Conservation (phyloP, 2,329 filamentous ascomycete genomes). For the Coniochaeta sp. region DNA sequence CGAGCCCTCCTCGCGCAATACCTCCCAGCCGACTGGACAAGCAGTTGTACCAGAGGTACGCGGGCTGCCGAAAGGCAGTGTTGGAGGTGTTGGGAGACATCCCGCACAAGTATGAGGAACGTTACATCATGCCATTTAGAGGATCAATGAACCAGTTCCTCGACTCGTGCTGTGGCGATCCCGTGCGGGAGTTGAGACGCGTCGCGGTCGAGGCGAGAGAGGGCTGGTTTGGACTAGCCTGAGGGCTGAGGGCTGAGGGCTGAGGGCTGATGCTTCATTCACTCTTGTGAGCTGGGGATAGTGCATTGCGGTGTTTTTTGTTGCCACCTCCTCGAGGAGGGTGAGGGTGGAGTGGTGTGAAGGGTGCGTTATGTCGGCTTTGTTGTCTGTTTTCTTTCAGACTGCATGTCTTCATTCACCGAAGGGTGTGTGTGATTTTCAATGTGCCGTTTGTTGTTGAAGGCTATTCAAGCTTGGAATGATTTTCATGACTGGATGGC, state of each 20-base stretch:
- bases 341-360: no score
- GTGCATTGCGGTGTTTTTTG: no score
- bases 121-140: slow-evolving; percentile 35
- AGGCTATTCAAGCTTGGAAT: not conserved
- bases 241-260: slow-evolving; percentile 11
- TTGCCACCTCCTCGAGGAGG: no score
- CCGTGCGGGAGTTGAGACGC: slow-evolving; percentile 43
- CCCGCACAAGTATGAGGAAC: slow-evolving; percentile 39
- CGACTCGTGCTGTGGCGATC: slow-evolving; percentile 44
- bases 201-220: slow-evolving; percentile 40
- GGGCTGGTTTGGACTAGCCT: slow-evolving; percentile 35
- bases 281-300: not conserved
- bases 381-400: not conserved
- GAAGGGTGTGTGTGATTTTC: not conserved
- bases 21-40: no score
- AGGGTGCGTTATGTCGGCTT: no score
- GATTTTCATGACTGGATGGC: not conserved
- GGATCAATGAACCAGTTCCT: slow-evolving; percentile 38
- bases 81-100: slow-evolving; percentile 40
- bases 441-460: not conserved
- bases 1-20: not conserved
- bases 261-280: no score
- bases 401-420: not conserved
- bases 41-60: not conserved
- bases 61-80: slow-evolving; percentile 37